Conservation (phyloP, 192 early-diverging fungal species). For the Podila minutissima region DNA sequence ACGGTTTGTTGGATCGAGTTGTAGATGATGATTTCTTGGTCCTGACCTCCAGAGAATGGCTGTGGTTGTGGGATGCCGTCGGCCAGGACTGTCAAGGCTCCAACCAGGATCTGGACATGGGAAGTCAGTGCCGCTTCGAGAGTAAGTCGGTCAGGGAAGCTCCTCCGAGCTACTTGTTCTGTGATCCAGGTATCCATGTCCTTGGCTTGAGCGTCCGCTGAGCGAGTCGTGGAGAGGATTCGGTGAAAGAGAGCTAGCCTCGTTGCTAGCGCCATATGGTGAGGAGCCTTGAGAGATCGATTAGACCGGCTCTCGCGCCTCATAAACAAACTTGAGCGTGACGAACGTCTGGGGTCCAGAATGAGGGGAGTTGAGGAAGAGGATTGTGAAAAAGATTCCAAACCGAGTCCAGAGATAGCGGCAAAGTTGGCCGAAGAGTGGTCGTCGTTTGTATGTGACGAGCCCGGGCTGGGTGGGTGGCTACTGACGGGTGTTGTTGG, state of each 20-base stretch:
- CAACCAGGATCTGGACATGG: constrained; percentile 7
- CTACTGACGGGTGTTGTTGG: constrained; percentile 38
- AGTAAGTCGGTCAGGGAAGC: constrained; percentile 15
- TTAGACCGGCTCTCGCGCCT: constrained; percentile 26
- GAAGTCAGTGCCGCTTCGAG: constrained; percentile 23
- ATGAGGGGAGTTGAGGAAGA: constrained; percentile 3
- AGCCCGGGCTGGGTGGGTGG: constrained; percentile 38
- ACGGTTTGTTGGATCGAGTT: constrained; percentile 23
- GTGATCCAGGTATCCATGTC: constrained; percentile 37
- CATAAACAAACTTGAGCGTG: constrained; percentile 23
- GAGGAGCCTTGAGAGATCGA: constrained; percentile 4
- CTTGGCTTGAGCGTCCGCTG: constrained; percentile 16
- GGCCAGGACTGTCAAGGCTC: constrained; percentile 6
- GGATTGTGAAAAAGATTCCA: constrained; percentile 22
- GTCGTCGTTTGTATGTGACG: constrained; percentile 4
- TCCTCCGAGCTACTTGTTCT: constrained; percentile 18
- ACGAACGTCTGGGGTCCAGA: constrained; percentile 9
- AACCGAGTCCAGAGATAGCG: not conserved
- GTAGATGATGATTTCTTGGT: constrained; percentile 28
- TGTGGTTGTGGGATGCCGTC: constrained; percentile 13
- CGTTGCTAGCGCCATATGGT: constrained; percentile 32
- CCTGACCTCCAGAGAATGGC: constrained; percentile 9
- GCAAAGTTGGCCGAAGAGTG: constrained; percentile 2
- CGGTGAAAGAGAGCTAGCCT: constrained; percentile 38
- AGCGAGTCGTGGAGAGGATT: constrained; percentile 28